Conservation (phyloP, 1,139 yeast genomes). For the Suhomyces atakaporum region DNA sequence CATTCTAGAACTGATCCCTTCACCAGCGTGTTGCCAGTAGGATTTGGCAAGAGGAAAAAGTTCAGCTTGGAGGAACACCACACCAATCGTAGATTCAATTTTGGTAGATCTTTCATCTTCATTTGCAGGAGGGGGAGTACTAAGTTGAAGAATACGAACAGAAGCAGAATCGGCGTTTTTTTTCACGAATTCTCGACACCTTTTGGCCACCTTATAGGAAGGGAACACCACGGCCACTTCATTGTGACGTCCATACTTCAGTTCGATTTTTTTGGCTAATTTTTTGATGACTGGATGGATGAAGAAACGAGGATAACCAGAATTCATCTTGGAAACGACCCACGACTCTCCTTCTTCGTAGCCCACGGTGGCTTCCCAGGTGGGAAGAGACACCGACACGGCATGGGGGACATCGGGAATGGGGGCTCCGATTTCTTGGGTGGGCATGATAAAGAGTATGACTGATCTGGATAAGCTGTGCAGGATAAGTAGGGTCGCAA, state of each 20-base stretch:
- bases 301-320: slow-evolving; percentile 90
- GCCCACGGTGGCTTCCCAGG: slow-evolving; percentile 91
- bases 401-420: slow-evolving; percentile 93
- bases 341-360: slow-evolving; percentile 88
- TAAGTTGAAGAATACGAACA: slow-evolving; percentile 75
- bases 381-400: slow-evolving; percentile 88
- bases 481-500: background rate
- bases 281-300: slow-evolving; percentile 73
- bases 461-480: slow-evolving; percentile 1
- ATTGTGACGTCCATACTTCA: slow-evolving; percentile 74
- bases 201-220: slow-evolving; percentile 71
- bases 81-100: slow-evolving; percentile 69
- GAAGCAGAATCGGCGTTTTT: slow-evolving; percentile 25
- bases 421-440: slow-evolving; percentile 70
- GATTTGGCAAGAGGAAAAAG: slow-evolving; percentile 68
- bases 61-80: slow-evolving; percentile 67
- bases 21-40: slow-evolving; percentile 98
- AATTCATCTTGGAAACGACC: slow-evolving; percentile 76
- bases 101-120: slow-evolving; percentile 60
- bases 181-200: slow-evolving; percentile 79
- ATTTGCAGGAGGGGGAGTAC: slow-evolving; percentile 67
- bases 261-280: slow-evolving; percentile 50
- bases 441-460: slow-evolving; percentile 18
- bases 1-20: slow-evolving; percentile 85
- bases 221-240: slow-evolving; percentile 79